A percentile compares a stretch with the other conserved stretches of the same genome.
These are phyloP conservation scores for Coemansia sp. DNA, from an alignment of 192 early-diverging fungal genomes.

Conservation along the genomic window DNA sequence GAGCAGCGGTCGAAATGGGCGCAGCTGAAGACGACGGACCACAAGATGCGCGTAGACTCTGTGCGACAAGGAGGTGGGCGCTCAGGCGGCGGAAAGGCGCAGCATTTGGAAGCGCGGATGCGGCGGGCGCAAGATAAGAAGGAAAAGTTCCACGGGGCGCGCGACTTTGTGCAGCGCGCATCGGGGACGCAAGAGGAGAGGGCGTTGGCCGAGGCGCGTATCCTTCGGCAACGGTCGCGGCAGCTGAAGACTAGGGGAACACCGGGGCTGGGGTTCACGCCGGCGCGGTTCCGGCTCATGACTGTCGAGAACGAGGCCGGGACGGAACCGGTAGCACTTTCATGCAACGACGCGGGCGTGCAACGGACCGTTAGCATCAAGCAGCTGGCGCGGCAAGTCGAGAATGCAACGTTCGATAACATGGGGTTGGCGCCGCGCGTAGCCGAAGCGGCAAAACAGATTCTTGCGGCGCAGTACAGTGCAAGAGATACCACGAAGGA, in stretches of 20 bases:
- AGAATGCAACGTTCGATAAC: conserved; percentile 54
- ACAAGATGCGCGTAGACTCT: conserved; percentile 21
- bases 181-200: conserved; percentile 19
- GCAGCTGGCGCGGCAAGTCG: conserved; percentile 23
- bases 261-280: conserved; percentile 60
- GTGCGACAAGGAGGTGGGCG: conserved; percentile 17
- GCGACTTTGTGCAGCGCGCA: conserved; percentile 26
- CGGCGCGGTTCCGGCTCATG: conserved; percentile 59
- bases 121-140: conserved; percentile 35
- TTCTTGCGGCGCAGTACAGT: conserved; percentile 27
- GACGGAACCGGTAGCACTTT: conserved; percentile 33
- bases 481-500: conserved; percentile 27
- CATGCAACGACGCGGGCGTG: conserved; percentile 1
- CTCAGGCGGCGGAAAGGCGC: conserved; percentile 31
- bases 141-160: conserved; percentile 27
- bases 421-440: conserved; percentile 65
- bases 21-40: conserved; percentile 20
- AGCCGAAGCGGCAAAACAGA: conserved; percentile 36
- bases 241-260: conserved; percentile 23
- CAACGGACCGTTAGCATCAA: conserved; percentile 9
- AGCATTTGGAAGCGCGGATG: conserved; percentile 36
- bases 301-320: conserved; percentile 58
- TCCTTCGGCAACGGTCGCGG: conserved; percentile 36
- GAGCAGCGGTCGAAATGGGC: conserved; percentile 15
- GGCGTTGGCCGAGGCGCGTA: conserved; percentile 30